Percentiles rank a stretch among this genome's conserved stretches.
phyloP scores from a whole-genome alignment of 2,329 filamentous ascomycete species.

The Colletotrichum sp. region DNA sequence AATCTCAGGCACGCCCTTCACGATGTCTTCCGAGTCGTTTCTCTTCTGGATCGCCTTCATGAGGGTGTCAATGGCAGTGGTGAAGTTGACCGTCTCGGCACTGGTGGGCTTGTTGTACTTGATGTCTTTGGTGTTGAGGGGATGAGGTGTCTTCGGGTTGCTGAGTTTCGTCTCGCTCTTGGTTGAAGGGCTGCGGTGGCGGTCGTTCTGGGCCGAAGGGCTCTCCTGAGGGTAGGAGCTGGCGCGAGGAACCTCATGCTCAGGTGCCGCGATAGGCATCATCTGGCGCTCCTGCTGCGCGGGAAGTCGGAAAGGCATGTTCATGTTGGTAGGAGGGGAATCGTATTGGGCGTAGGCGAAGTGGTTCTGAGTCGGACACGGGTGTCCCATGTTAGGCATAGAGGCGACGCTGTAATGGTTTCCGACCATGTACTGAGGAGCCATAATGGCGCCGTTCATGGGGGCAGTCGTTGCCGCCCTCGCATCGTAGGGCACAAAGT shows the following conservation, averaged over 20 bases:
- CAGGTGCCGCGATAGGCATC: not conserved
- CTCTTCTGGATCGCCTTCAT: constrained; percentile 88
- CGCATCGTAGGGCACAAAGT: constrained; percentile 55
- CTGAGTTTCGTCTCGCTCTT: constrained; percentile 12
- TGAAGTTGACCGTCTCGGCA: constrained; percentile 65
- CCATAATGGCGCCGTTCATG: constrained; percentile 47
- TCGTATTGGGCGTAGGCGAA: constrained; percentile 51
- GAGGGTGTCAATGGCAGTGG: constrained; percentile 84
- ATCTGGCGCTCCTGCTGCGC: constrained; percentile 31
- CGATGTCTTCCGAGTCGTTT: constrained; percentile 40
- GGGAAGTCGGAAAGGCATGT: constrained; percentile 35
- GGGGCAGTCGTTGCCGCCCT: constrained; percentile 40
- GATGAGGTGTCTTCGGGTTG: constrained; percentile 19
- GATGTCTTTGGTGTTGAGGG: constrained; percentile 42
- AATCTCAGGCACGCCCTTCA: constrained; percentile 23
- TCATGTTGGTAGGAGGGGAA: constrained; percentile 34
- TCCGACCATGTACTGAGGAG: constrained; percentile 52
- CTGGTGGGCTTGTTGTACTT: constrained; percentile 51
- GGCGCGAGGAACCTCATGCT: constrained; percentile 11
- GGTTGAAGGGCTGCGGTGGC: constrained; percentile 14
- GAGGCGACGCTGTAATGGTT: constrained; percentile 48
- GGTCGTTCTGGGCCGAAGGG: not conserved
- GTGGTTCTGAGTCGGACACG: constrained; percentile 43
- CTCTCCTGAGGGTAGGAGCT: constrained; percentile 16
- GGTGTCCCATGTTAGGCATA: constrained; percentile 45